phyloP scores from a whole-genome alignment of 148 eudicot species.

The Arctostaphylos glauca region DNA sequence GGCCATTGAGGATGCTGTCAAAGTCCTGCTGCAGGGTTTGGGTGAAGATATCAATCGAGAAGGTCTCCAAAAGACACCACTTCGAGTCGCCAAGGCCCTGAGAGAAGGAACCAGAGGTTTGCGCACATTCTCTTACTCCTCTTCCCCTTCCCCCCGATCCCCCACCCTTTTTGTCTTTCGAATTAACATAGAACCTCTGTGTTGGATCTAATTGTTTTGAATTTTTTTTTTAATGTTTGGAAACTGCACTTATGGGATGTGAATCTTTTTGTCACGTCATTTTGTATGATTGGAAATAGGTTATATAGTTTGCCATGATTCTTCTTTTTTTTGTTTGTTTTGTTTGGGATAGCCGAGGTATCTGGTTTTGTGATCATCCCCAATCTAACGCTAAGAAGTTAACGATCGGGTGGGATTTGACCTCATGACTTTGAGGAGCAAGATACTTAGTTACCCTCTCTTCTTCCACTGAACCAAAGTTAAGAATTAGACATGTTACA shows the following conservation, averaged over 20 bases:
- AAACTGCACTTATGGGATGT: background rate
- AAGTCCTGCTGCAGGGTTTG: slow-evolving; percentile 70
- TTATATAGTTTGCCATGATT: background rate
- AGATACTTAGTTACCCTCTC: no score
- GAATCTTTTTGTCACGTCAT: background rate
- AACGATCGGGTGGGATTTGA: no score
- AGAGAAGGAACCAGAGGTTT: slow-evolving; percentile 79
- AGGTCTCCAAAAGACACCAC: slow-evolving; percentile 77
- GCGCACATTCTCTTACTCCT: background rate
- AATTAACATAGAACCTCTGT: background rate
- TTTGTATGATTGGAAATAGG: background rate
- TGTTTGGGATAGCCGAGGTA: no score
- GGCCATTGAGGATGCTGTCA: slow-evolving; percentile 79
- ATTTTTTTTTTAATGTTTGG: background rate
- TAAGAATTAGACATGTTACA: background rate
- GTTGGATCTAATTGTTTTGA: background rate
- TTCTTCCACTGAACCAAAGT: background rate
- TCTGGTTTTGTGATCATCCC: no score
- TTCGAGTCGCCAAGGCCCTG: slow-evolving; percentile 92
- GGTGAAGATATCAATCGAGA: slow-evolving; percentile 89
- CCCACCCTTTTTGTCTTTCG: background rate
- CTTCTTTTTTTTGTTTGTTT: no score
- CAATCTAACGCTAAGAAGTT: no score
- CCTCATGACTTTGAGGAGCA: no score
- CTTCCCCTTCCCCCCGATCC: background rate